Evolutionary conservation across 1,139 yeast genomes (phyloP).

Genomic region (Taphrina deformans): DNA sequence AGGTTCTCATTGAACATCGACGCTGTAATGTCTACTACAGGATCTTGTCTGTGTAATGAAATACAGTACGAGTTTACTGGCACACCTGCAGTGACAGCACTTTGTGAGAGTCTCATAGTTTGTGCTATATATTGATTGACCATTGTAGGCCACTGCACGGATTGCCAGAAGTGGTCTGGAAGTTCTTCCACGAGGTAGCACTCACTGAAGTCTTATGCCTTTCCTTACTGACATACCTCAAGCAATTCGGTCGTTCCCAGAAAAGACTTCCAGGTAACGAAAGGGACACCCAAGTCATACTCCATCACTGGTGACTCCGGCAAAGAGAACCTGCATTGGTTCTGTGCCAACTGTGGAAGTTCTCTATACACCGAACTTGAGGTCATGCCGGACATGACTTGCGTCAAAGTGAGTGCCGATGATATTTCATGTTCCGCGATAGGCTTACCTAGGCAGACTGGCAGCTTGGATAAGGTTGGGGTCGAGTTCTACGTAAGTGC

Average conservation of each 20-base stretch:
- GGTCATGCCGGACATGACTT: constrained; percentile 21
- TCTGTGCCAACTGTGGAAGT: constrained; percentile 16
- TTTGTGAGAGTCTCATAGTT: background rate
- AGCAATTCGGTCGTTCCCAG: constrained; percentile 9
- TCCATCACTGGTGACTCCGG: constrained; percentile 20
- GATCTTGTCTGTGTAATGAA: constrained; percentile 12
- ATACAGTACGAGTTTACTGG: constrained; percentile 8
- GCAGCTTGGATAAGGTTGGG: constrained; percentile 3
- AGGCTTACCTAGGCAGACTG: no score
- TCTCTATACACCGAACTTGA: constrained; percentile 16
- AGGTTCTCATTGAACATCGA: background rate
- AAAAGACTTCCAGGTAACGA: constrained; percentile 10
- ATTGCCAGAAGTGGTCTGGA: constrained; percentile 17
- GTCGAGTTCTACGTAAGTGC: constrained; percentile 13
- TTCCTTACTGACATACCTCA: background rate
- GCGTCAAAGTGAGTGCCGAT: constrained; percentile 4
- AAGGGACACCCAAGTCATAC: constrained; percentile 14
- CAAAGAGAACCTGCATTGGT: constrained; percentile 14
- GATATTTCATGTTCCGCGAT: no score
- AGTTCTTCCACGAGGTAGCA: constrained; percentile 1
- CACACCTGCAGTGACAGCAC: constrained; percentile 11
- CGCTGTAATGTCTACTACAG: constrained; percentile 7
- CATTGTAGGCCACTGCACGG: background rate
- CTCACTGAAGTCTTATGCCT: background rate
- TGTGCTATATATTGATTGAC: no score